A percentile compares a stretch with the other conserved stretches of the same genome.
Evolutionary conservation across 805 yeast species (phyloP).

Genomic region (Candida nanaspora): DNA sequence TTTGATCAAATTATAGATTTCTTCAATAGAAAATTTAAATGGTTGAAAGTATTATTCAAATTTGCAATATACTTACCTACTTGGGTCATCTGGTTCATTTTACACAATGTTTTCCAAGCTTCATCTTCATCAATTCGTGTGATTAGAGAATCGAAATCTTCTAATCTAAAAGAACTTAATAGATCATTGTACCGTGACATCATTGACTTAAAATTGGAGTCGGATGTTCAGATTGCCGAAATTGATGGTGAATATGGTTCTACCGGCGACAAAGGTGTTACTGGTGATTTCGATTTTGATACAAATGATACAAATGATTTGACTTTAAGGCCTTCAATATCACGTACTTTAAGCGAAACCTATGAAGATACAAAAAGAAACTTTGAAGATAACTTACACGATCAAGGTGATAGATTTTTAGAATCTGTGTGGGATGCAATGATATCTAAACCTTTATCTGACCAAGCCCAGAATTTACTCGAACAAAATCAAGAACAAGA

Average conservation of each 20-base stretch:
- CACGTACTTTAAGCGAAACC: constrained; percentile 19
- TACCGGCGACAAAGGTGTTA: no score
- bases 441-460: constrained; percentile 20
- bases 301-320: no score
- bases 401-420: constrained; percentile 56
- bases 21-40: constrained; percentile 34
- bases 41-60: constrained; percentile 40
- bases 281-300: no score
- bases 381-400: constrained; percentile 40
- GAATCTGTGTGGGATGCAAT: constrained; percentile 59
- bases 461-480: background rate
- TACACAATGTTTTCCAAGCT: constrained; percentile 32
- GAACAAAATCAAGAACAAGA: constrained; percentile 5
- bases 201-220: background rate
- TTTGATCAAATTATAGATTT: constrained; percentile 14
- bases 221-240: background rate
- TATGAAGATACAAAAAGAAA: constrained; percentile 18
- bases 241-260: constrained; percentile 1
- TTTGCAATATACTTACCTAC: constrained; percentile 51
- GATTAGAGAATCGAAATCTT: constrained; percentile 19
- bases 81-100: constrained; percentile 53
- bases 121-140: constrained; percentile 23
- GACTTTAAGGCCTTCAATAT: constrained; percentile 14
- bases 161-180: background rate
- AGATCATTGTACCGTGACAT: background rate